Evolutionary conservation across 257 asterid species (phyloP).

Genomic region (Cynanchum wilfordii): DNA sequence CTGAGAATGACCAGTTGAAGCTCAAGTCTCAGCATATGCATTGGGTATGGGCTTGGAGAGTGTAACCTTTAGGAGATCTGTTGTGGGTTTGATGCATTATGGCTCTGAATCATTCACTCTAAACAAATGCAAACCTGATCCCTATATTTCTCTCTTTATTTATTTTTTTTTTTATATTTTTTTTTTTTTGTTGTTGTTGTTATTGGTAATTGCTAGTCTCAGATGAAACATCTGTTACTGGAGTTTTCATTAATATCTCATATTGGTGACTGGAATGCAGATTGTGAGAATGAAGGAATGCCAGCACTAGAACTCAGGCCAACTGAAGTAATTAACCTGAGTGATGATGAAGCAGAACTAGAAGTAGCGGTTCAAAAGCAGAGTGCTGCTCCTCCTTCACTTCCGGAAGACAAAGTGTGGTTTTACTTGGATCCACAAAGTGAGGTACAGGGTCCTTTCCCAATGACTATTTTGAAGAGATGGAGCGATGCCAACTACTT

Average conservation of each 20-base stretch:
- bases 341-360: slow-evolving; percentile 47
- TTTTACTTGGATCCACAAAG: slow-evolving; percentile 68
- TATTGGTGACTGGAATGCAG: slow-evolving; percentile 1
- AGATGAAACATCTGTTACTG: neutral
- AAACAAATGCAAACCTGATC: neutral
- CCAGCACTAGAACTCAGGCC: slow-evolving; percentile 2
- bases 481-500: slow-evolving; percentile 61
- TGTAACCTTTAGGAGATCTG: neutral
- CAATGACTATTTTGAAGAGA: slow-evolving; percentile 30
- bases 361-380: slow-evolving; percentile 11
- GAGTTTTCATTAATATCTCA: neutral
- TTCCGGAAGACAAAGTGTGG: slow-evolving; percentile 33
- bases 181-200: neutral
- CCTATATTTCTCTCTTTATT: neutral
- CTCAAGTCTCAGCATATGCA: neutral
- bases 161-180: too few relatives aligned
- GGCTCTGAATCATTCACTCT: neutral
- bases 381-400: neutral
- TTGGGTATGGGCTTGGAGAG: neutral
- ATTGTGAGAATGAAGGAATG: too few relatives aligned
- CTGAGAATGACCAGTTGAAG: neutral
- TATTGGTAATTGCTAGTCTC: neutral
- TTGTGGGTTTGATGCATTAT: neutral
- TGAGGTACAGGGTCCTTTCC: slow-evolving; percentile 59
- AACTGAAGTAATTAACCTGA: slow-evolving; percentile 43